Percentiles rank a stretch among this genome's conserved stretches.
phyloP scores from a whole-genome alignment of 2,329 filamentous ascomycete genomes.

The Fusarium austroafricanum region DNA sequence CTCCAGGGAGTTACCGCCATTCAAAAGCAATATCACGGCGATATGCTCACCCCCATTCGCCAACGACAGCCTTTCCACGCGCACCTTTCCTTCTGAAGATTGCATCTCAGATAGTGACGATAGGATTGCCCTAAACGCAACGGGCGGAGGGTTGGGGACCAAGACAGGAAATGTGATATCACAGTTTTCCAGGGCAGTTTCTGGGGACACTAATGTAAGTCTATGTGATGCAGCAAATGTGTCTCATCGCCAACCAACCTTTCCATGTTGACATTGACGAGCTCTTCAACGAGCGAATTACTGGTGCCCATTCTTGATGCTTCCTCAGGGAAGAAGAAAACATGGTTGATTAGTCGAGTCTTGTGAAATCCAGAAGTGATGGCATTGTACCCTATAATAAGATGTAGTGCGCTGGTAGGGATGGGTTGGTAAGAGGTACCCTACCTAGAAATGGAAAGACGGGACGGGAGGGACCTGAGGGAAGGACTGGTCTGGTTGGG shows the following conservation, averaged over 20 bases:
- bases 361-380: neutral
- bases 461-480: too few species aligned
- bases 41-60: constrained; percentile 55
- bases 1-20: constrained; percentile 47
- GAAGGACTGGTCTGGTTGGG: too few species aligned
- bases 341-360: constrained; percentile 38
- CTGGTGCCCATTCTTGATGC: constrained; percentile 52
- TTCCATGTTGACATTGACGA: constrained; percentile 38
- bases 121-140: constrained; percentile 54
- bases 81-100: constrained; percentile 44
- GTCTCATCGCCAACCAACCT: constrained; percentile 39
- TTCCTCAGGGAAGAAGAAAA: constrained; percentile 56
- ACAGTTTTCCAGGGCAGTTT: constrained; percentile 56
- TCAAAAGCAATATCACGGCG: constrained; percentile 60
- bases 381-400: neutral
- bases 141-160: neutral
- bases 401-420: neutral
- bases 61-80: constrained; percentile 56
- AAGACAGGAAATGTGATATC: constrained; percentile 58
- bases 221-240: neutral
- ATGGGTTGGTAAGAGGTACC: neutral
- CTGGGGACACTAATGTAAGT: constrained; percentile 46
- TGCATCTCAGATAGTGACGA: constrained; percentile 54
- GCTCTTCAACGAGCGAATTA: constrained; percentile 34
- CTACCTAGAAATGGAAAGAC: too few species aligned